Base-by-base conservation (phyloP, 2,329 filamentous ascomycete genomes). In the Calonectria montana region DNA sequence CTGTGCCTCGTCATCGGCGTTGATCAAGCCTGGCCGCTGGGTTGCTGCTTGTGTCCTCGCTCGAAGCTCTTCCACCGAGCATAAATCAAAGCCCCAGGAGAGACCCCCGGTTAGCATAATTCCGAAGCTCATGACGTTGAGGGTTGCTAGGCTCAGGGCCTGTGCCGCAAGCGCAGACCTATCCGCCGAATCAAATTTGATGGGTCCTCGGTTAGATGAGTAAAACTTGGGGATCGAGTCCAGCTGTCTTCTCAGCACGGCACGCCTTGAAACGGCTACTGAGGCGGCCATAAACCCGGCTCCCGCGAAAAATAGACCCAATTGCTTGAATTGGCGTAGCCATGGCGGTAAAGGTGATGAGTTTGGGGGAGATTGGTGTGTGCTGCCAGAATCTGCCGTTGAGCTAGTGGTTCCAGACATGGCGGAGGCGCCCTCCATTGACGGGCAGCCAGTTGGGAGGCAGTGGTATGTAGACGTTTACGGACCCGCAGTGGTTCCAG, bases 101-200 rank as follows among this genome's bases (percentile, higher is more conserved):
- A 92, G 82, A 0, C 93, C 95, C 4, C 96, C 97, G 0, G 90
- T 88, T 10, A 89, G 84, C 88, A 97, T 91, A 82, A 98, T 91
- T 1, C 89, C 92, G 62, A 97, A 90, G 77, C 92, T 94, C 37
- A 92, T 80, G 15, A 97, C 94, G 78, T 98, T 98, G 77, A 98
- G 88, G 0, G 96, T 98, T 0, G 96, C 97, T 41, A 98, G 86
- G 61, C 92, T 94, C 25, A 99, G 86, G 0, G 96, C 96, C 83
- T 97, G 94, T 39, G 93, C 84, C 1, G 96, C 96, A 74, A 98
- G 92, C 45, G 93, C 81, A 63, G 82, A 71, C 43, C 80, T 78
- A 63, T 82, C 81, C n/a, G 74, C 74, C 9, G 76, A 72, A 73
- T 83, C 80, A 64, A 81, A 63, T 37, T 70, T 74, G 31, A 69